Conservation (phyloP, 345 rosid species). For the Acer saccharum region DNA sequence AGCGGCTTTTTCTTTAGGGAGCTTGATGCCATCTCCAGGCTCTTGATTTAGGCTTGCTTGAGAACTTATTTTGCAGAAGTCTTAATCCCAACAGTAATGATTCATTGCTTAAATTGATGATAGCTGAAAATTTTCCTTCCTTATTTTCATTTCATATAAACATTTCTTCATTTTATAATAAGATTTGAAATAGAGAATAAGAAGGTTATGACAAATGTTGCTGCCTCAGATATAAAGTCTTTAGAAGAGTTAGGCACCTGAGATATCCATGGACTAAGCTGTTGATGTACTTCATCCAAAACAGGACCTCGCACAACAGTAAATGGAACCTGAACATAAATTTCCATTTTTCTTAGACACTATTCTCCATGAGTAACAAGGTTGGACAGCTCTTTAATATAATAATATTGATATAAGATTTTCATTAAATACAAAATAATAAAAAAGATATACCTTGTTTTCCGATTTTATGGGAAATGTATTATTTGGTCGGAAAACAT, state of each 20-base stretch:
- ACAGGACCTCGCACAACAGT: constrained; percentile 73
- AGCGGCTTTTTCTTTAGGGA: neutral
- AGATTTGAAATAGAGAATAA: neutral
- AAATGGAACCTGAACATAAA: constrained; percentile 50
- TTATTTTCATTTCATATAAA: neutral
- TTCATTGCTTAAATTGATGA: constrained; percentile 2
- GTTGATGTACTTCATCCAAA: constrained; percentile 86
- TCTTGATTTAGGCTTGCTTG: neutral
- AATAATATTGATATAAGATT: constrained; percentile 1
- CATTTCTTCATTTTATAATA: neutral
- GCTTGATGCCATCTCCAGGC: neutral
- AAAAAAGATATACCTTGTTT: constrained; percentile 47
- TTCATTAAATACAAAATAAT: constrained; percentile 12
- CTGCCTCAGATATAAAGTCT: constrained; percentile 10
- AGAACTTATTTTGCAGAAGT: constrained; percentile 5
- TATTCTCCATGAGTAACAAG: neutral
- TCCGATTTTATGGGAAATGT: constrained; percentile 48
- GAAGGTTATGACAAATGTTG: constrained; percentile 8
- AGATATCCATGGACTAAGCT: constrained; percentile 76
- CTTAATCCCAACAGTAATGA: neutral
- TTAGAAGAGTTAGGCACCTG: constrained; percentile 54
- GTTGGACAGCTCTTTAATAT: neutral
- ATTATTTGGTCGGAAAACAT: constrained; percentile 86
- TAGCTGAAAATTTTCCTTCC: neutral
- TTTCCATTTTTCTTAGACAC: constrained; percentile 17